Percentiles rank a stretch among this genome's conserved stretches.
Evolutionary conservation across 768 basidiomycete genomes (phyloP).

Genomic region (Leccinellum luteum): DNA sequence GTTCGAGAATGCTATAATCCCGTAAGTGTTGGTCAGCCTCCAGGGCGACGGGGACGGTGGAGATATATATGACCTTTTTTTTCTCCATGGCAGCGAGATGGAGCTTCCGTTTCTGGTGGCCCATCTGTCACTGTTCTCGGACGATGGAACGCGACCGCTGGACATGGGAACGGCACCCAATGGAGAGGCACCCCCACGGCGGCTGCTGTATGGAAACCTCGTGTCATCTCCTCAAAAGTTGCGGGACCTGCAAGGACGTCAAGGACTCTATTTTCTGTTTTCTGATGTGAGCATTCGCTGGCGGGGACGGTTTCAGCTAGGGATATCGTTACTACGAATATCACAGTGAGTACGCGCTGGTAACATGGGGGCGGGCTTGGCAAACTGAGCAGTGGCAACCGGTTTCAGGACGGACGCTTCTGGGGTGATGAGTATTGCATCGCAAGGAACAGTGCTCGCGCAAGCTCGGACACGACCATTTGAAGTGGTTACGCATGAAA

Average conservation of each 20-base stretch:
- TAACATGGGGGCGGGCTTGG: constrained; percentile 7
- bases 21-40: constrained; percentile 54
- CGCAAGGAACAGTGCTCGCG: constrained; percentile 65
- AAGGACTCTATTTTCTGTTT: constrained; percentile 86
- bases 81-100: constrained; percentile 55
- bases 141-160: constrained; percentile 59
- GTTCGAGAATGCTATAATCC: constrained; percentile 66
- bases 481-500: constrained; percentile 68
- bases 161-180: constrained; percentile 60
- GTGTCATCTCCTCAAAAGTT: constrained; percentile 80
- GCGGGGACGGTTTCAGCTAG: constrained; percentile 73
- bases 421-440: constrained; percentile 49
- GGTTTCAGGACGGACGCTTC: constrained; percentile 46
- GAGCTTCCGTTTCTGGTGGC: constrained; percentile 89
- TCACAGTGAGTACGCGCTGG: constrained; percentile 56
- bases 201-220: constrained; percentile 79
- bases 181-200: constrained; percentile 44
- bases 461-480: constrained; percentile 72
- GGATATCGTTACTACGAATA: constrained; percentile 69
- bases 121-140: constrained; percentile 72
- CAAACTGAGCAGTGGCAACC: constrained; percentile 16
- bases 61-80: constrained; percentile 21
- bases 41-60: constrained; percentile 20
- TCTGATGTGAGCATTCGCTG: constrained; percentile 86
- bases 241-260: constrained; percentile 75